Percentiles rank a stretch among this genome's conserved stretches.
These are phyloP conservation scores for Amaranthus cruentus DNA, from an alignment of 148 eudicot genomes.

Conservation along the genomic window DNA sequence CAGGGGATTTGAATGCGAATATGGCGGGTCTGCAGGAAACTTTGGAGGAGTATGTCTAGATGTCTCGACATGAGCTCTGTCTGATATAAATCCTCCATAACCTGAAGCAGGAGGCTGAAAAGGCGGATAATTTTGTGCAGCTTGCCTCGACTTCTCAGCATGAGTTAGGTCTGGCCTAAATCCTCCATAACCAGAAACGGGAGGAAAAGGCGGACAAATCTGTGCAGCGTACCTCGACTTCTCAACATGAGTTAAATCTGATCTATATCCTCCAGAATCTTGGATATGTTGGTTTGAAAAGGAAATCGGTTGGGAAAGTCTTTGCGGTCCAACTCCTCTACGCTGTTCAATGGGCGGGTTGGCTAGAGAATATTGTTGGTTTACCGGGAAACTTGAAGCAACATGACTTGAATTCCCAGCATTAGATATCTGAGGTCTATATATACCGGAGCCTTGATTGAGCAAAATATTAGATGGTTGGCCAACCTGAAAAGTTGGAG, in stretches of 20 bases:
- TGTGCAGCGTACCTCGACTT: not conserved
- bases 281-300: not conserved
- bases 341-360: not conserved
- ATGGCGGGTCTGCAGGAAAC: too few species aligned
- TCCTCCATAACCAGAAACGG: not conserved
- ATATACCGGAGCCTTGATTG: not conserved
- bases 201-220: not conserved
- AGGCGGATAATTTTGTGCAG: not conserved
- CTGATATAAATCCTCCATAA: conserved; percentile 12
- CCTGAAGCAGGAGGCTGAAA: not conserved
- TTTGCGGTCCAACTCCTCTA: not conserved
- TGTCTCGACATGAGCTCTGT: not conserved
- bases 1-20: too few species aligned
- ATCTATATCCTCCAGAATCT: not conserved
- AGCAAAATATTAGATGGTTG: not conserved
- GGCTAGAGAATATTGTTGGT: not conserved
- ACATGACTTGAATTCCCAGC: not conserved
- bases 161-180: not conserved
- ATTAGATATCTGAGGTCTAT: not conserved
- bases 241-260: not conserved
- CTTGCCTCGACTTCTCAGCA: not conserved
- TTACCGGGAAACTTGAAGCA: not conserved
- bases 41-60: too few species aligned
- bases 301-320: not conserved
- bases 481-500: not conserved